Base-by-base conservation (phyloP, 306 rosid genomes). In the Lagenaria siceraria region DNA sequence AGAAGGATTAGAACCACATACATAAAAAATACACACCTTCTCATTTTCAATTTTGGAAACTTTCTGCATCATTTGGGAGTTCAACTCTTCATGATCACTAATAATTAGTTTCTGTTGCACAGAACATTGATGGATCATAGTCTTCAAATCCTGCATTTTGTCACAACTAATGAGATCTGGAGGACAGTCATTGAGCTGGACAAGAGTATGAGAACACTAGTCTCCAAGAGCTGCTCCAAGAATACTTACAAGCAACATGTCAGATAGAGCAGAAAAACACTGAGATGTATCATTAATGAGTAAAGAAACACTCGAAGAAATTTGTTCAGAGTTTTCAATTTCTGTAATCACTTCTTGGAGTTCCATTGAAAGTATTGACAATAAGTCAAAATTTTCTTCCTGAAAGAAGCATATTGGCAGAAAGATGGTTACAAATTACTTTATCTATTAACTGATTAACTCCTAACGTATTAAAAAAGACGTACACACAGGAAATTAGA, bases 181-280 rank as follows among this genome's bases (percentile, higher is more conserved):
- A 46, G 19, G 35, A 43, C 27, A 25, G n/a, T 70, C 75, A 17
- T 70, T 43, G 31, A 42, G 56, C 17, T 22, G 6, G 38, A 54
- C 65, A 36, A 53, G 7, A 51, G 9, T n/a, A 29, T 62, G 53
- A 55, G 25, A 55, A 38, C 59, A 49, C 46, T 55, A 64, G 11
- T 80, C 36, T 36, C 51, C 70, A 68, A 77, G 31, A 68, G 80
- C 71, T 80, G 63, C 40, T 78, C 63, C 43, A 64, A 63, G 64
- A 84, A 56, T 79, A 88, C 98, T 88, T 84, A 91, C 98, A 58
- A 70, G 83, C 87, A 93, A 77, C 49, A 46, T 60, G 43, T 91
- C 86, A 80, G 36, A 76, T 69, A 89, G 79, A 61, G 83, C 66
- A 74, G 89, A 81, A 80, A 85, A 91, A 79, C 84, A 86, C 86